Conservation (phyloP, 176 grass and related monocot genomes). For the Oryza brachyantha region DNA sequence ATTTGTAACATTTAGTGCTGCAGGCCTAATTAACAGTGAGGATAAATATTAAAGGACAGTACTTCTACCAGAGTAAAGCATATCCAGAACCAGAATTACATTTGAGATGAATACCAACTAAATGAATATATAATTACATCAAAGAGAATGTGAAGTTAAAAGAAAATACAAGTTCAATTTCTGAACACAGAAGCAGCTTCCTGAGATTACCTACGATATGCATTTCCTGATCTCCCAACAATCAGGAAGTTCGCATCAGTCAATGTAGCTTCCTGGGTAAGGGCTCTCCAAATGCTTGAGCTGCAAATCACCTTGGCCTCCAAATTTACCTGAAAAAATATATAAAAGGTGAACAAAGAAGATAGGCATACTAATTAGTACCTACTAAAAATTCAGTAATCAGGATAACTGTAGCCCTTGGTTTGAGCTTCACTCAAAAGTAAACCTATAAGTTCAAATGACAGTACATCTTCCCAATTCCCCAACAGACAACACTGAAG, state of each 20-base stretch:
- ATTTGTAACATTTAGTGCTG: conserved; percentile 1
- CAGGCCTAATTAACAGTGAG: not conserved
- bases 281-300: conserved; percentile 71
- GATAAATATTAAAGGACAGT: not conserved
- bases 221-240: conserved; percentile 71
- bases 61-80: not conserved
- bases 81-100: not conserved
- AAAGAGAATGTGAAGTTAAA: not conserved
- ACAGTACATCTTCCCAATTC: not conserved
- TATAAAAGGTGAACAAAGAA: not conserved
- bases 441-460: not conserved
- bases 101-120: not conserved
- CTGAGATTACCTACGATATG: conserved; percentile 44
- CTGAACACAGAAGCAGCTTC: not conserved
- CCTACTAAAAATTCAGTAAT: not conserved
- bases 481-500: not conserved
- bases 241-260: conserved; percentile 65
- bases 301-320: conserved; percentile 81
- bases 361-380: not conserved
- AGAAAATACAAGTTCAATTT: not conserved
- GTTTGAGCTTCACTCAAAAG: conserved; percentile 8
- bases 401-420: not conserved
- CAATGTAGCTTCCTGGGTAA: conserved; percentile 61
- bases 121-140: not conserved
- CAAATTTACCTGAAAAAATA: conserved; percentile 59